phyloP scores from a whole-genome alignment of 2,329 filamentous ascomycete species.

The Emericellopsis atlantica region DNA sequence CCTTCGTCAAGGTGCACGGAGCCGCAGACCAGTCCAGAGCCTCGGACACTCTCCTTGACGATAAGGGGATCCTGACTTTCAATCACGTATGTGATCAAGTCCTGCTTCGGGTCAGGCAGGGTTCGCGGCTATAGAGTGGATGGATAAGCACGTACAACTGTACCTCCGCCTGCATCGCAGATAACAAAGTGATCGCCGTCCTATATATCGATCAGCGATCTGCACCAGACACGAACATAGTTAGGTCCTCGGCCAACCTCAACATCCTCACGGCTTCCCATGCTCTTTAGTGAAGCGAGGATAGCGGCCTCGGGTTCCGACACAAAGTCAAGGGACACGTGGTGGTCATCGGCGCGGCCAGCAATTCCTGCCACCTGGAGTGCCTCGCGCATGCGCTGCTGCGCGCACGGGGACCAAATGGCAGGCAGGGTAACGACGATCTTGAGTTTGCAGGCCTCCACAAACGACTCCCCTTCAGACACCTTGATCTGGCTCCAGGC shows the following conservation, averaged over 20 bases:
- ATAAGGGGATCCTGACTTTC: slow-evolving; percentile 8
- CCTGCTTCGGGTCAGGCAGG: slow-evolving; percentile 10
- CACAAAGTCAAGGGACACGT: slow-evolving; percentile 15
- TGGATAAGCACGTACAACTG: slow-evolving; percentile 12
- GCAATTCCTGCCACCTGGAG: slow-evolving; percentile 20
- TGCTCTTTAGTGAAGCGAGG: slow-evolving; percentile 18
- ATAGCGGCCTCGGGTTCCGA: slow-evolving; percentile 33
- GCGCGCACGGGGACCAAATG: slow-evolving; percentile 29
- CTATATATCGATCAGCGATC: slow-evolving; percentile 6
- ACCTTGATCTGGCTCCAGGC: neutral
- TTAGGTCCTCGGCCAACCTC: neutral
- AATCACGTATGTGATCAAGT: slow-evolving; percentile 26
- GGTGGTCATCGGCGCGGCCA: slow-evolving; percentile 11
- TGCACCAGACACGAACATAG: neutral
- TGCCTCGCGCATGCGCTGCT: slow-evolving; percentile 21
- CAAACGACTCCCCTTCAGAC: neutral
- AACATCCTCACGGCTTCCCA: slow-evolving; percentile 5
- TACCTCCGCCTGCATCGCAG: slow-evolving; percentile 24
- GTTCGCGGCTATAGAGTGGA: neutral
- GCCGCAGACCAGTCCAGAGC: slow-evolving; percentile 24
- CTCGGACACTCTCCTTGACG: slow-evolving; percentile 22
- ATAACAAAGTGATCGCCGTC: slow-evolving; percentile 13
- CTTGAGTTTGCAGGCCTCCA: slow-evolving; percentile 12
- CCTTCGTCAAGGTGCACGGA: slow-evolving; percentile 24
- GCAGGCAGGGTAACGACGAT: slow-evolving; percentile 30